These are phyloP conservation scores for Sclerotinia trifoliorum DNA, from an alignment of 2,329 filamentous ascomycete genomes.

Conservation along the genomic window DNA sequence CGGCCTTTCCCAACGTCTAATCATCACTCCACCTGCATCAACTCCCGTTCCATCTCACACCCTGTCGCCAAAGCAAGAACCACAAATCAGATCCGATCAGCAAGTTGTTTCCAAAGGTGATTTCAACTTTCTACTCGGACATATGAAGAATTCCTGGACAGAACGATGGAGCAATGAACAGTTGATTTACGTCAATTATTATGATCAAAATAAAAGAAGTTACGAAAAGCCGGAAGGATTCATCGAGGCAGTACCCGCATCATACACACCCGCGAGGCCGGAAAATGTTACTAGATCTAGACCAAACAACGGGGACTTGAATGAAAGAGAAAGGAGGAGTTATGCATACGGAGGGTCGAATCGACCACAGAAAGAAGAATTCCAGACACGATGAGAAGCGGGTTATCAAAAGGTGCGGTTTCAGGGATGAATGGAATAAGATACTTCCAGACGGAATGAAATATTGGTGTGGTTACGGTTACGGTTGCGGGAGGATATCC, in stretches of 20 bases:
- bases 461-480: background rate
- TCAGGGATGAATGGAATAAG: background rate
- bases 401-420: background rate
- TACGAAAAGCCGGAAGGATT: constrained; percentile 13
- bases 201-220: background rate
- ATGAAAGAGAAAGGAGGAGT: background rate
- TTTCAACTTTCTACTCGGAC: background rate
- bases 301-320: background rate
- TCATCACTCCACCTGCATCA: constrained; percentile 12
- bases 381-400: background rate
- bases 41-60: background rate
- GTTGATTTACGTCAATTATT: constrained; percentile 13
- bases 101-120: background rate
- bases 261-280: background rate
- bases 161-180: constrained; percentile 7
- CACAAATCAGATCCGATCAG: constrained; percentile 9
- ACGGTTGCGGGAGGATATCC: background rate
- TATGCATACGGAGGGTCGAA: background rate
- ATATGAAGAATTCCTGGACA: constrained; percentile 19
- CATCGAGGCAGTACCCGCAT: background rate
- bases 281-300: background rate
- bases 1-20: constrained; percentile 9
- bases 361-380: background rate
- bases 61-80: background rate
- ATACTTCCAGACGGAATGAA: background rate